phyloP scores from a whole-genome alignment of 257 asterid genomes.

The Leonotis leonurus region DNA sequence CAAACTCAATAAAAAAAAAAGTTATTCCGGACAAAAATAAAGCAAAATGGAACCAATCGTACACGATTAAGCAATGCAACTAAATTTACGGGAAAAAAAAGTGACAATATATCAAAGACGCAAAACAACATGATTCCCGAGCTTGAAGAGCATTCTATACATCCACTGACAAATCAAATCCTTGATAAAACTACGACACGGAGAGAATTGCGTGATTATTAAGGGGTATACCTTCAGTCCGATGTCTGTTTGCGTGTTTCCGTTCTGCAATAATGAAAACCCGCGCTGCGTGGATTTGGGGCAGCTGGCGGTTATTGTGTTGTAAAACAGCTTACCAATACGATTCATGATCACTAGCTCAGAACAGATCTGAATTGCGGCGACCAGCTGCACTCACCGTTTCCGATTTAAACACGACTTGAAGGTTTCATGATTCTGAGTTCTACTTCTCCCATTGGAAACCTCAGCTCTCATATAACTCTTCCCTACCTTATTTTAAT shows the following conservation, averaged over 20 bases:
- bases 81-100: not conserved
- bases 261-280: constrained; percentile 18
- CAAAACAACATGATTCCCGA: not conserved
- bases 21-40: not conserved
- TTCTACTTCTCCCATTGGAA: not conserved
- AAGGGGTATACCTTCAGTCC: constrained; percentile 17
- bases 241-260: constrained; percentile 6
- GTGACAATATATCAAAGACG: not conserved
- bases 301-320: constrained; percentile 10
- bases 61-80: not conserved
- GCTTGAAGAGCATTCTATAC: not conserved
- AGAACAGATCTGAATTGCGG: not conserved
- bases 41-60: not conserved
- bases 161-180: not conserved
- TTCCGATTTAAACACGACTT: not conserved
- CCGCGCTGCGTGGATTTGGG: constrained; percentile 20
- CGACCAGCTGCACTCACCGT: not conserved
- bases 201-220: not conserved
- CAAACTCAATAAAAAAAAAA: not conserved
- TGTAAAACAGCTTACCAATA: constrained; percentile 17
- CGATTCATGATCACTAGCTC: constrained; percentile 26
- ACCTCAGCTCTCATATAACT: not conserved
- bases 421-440: not conserved
- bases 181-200: not conserved
- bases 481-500: not conserved